Evolutionary conservation across 2,329 filamentous ascomycete genomes (phyloP).

Genomic region (Arachnomyces sp.): DNA sequence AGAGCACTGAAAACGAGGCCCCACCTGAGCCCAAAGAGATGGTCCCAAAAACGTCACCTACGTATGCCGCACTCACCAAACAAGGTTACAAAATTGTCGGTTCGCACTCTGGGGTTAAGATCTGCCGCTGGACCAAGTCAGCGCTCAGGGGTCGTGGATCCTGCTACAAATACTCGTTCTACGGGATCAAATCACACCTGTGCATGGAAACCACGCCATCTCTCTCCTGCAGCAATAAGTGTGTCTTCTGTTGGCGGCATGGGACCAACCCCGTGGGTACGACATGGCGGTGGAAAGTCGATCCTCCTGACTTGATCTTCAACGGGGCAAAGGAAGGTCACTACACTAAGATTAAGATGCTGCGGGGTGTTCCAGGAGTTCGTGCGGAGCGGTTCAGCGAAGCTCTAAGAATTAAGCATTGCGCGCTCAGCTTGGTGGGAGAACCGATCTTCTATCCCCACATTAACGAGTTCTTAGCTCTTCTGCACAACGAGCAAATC

Average conservation of each 20-base stretch:
- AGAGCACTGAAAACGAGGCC: slow-evolving; percentile 30
- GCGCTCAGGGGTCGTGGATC: slow-evolving; percentile 86
- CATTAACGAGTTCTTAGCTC: slow-evolving; percentile 81
- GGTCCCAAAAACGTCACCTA: slow-evolving; percentile 86
- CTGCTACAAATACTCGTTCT: slow-evolving; percentile 97
- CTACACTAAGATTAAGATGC: slow-evolving; percentile 96
- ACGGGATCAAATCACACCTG: slow-evolving; percentile 90
- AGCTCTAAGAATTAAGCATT: slow-evolving; percentile 88
- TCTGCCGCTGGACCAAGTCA: slow-evolving; percentile 97
- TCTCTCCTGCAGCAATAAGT: slow-evolving; percentile 94
- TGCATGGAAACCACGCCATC: slow-evolving; percentile 98
- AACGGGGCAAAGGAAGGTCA: slow-evolving; percentile 83
- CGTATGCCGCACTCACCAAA: slow-evolving; percentile 81
- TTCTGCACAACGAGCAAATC: slow-evolving; percentile 80
- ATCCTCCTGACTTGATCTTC: slow-evolving; percentile 84
- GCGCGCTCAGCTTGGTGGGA: slow-evolving; percentile 82
- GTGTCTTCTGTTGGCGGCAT: slow-evolving; percentile 97
- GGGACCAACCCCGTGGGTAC: slow-evolving; percentile 96
- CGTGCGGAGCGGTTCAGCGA: slow-evolving; percentile 86
- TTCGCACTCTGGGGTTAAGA: slow-evolving; percentile 92
- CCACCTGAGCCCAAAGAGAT: slow-evolving; percentile 64
- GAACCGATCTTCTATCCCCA: slow-evolving; percentile 99
- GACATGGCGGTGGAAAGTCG: slow-evolving; percentile 93
- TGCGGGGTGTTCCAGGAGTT: slow-evolving; percentile 88
- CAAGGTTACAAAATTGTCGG: slow-evolving; percentile 95